These are phyloP conservation scores for Aspergillus ostianus DNA, from an alignment of 495 filamentous ascomycete species.

Conservation along the genomic window DNA sequence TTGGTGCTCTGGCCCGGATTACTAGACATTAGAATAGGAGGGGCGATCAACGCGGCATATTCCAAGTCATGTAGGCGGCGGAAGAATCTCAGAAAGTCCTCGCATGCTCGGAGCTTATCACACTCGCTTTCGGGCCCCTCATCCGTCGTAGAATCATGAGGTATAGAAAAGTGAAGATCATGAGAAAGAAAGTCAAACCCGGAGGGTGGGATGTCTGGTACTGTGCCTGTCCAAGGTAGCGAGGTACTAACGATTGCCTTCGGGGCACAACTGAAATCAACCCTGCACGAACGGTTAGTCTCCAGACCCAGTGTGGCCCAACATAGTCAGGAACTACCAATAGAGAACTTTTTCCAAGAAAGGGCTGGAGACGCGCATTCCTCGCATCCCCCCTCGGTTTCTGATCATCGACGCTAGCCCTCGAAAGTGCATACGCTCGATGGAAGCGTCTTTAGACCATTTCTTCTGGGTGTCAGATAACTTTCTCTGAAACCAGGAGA, in stretches of 20 bases:
- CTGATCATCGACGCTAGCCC: constrained; percentile 29
- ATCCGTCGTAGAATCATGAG: constrained; percentile 10
- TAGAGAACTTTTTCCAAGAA: constrained; percentile 30
- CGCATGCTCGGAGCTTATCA: constrained; percentile 24
- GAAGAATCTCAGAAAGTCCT: constrained; percentile 30
- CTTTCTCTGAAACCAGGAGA: constrained; percentile 1
- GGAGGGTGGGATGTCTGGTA: constrained; percentile 19
- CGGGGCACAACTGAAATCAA: constrained; percentile 29
- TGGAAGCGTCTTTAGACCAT: constrained; percentile 32
- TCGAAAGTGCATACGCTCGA: constrained; percentile 30
- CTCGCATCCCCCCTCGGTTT: constrained; percentile 28
- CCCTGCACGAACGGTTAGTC: constrained; percentile 18
- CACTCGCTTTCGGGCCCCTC: constrained; percentile 20
- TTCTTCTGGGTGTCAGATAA: constrained; percentile 21
- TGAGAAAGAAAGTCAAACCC: constrained; percentile 21
- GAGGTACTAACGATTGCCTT: constrained; percentile 27
- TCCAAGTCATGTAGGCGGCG: constrained; percentile 23
- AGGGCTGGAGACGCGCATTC: constrained; percentile 20
- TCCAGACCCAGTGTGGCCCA: not conserved
- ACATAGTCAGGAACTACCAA: constrained; percentile 17
- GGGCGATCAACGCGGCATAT: constrained; percentile 17
- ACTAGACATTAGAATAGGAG: constrained; percentile 9
- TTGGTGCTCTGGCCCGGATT: constrained; percentile 12
- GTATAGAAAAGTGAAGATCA: constrained; percentile 20
- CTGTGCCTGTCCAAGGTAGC: constrained; percentile 25